A percentile compares a stretch with the other conserved stretches of the same genome.
Conservation (phyloP, 371 early-diverging fungal genomes). For the Mucor irregularis region DNA sequence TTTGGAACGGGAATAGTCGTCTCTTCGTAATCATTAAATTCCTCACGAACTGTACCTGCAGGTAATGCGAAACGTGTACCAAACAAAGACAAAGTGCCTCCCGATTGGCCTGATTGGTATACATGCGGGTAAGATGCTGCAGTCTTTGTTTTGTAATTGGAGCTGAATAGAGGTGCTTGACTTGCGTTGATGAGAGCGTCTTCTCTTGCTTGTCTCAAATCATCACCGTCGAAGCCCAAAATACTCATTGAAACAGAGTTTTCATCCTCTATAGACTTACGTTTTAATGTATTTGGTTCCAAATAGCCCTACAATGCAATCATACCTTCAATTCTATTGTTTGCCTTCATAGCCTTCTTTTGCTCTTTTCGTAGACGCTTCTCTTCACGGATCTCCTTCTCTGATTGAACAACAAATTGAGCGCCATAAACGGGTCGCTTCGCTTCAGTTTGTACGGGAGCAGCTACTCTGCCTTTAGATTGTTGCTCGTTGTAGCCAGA, state of each 20-base stretch:
- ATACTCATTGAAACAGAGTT: constrained; percentile 52
- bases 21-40: constrained; percentile 77
- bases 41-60: constrained; percentile 65
- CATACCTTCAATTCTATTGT: constrained; percentile 21
- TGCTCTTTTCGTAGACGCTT: constrained; percentile 73
- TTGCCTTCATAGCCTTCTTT: constrained; percentile 52
- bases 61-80: constrained; percentile 76
- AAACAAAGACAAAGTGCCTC: constrained; percentile 55
- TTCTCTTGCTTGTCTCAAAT: constrained; percentile 56
- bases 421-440: constrained; percentile 56
- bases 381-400: constrained; percentile 62
- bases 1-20: constrained; percentile 74
- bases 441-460: constrained; percentile 15
- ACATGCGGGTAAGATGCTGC: constrained; percentile 59
- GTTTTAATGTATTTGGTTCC: neutral
- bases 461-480: constrained; percentile 1
- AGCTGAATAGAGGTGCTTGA: constrained; percentile 42
- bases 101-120: constrained; percentile 55
- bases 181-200: constrained; percentile 47
- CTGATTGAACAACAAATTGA: constrained; percentile 73
- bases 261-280: constrained; percentile 42
- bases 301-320: no score
- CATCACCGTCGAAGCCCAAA: constrained; percentile 55
- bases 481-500: constrained; percentile 29
- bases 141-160: constrained; percentile 31